Evolutionary conservation across 2,329 filamentous ascomycete species (phyloP), one percentile per base, ranked within the genome.

Genomic region (Colletotrichum lini): DNA sequence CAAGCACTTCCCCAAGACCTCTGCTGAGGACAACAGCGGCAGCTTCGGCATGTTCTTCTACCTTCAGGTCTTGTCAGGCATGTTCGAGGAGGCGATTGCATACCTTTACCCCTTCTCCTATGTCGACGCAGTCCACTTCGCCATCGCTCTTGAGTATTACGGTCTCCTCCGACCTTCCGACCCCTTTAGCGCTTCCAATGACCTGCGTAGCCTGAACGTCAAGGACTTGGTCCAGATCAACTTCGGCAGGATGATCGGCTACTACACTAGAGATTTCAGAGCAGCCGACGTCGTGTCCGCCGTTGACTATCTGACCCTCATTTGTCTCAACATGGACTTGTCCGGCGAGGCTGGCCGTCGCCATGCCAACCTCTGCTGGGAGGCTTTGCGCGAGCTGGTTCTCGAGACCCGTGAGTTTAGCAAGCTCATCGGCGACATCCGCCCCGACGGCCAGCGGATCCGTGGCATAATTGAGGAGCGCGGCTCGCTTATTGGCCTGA

Each of bases 341-440:
- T 89, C 88, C 35, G 93, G 92, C 23, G 89, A 93, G 67, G 86
- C 92, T 7, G 95, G 94, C 67, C 90, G 89, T 72, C 91, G 92
- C 53, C 96, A 98, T 79, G 89, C 91, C 64, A 90, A 89, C 58
- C 89, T 98, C 47, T 98, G 96, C 82, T 94, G 98, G 81, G 94
- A 98, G 81, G 96, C 95, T 8, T 86, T 99, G 68, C 93, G 95
- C 45, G 96, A 98, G 81, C 91, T 98, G 67, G 95, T 98, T 35
- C 87, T 99, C n/a, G 96, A 99, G 83, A 98, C 95, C 23, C 91
- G 96, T 75, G 96, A 99, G 79, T 99, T 98, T 81, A 96, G 95
- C 78, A 93, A 94, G 78, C 86, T 99, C 16, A 91, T 99, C 59
- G 96, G 97, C 64, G 97, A 99, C 79, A 95, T 99, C 76, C 90